A percentile compares a stretch with the other conserved stretches of the same genome.
Evolutionary conservation across 2,329 filamentous ascomycete genomes (phyloP).

Genomic region (Thielaviopsis euricoi): DNA sequence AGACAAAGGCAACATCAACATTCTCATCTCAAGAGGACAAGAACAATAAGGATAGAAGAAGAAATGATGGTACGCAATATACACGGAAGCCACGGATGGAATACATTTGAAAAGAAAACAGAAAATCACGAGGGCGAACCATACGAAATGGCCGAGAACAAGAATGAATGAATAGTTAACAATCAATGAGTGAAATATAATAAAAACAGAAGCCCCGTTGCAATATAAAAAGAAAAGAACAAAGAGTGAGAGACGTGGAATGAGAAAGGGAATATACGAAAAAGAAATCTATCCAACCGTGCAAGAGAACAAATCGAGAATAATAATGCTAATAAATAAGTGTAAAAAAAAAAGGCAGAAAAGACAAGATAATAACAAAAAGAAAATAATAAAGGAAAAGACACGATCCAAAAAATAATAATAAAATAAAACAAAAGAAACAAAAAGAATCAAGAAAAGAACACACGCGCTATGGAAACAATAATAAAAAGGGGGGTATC

Average conservation of each 20-base stretch:
- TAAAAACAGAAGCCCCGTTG: background rate
- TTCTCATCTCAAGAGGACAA: background rate
- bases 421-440: background rate
- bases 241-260: background rate
- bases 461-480: background rate
- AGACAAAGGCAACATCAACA: background rate
- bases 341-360: background rate
- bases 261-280: background rate
- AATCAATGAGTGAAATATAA: background rate
- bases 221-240: background rate
- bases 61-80: background rate
- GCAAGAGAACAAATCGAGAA: background rate
- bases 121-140: background rate
- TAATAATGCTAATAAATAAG: background rate
- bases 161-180: no score
- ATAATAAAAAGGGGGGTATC: conserved; percentile 7
- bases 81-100: background rate
- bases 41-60: conserved; percentile 1
- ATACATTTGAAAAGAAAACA: no score
- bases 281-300: background rate
- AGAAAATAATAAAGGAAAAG: conserved; percentile 1
- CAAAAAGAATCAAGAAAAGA: background rate
- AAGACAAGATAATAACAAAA: background rate
- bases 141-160: background rate
- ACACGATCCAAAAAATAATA: conserved; percentile 6